phyloP scores from a whole-genome alignment of 768 basidiomycete species.

The Tricholoma bakamatsutake region DNA sequence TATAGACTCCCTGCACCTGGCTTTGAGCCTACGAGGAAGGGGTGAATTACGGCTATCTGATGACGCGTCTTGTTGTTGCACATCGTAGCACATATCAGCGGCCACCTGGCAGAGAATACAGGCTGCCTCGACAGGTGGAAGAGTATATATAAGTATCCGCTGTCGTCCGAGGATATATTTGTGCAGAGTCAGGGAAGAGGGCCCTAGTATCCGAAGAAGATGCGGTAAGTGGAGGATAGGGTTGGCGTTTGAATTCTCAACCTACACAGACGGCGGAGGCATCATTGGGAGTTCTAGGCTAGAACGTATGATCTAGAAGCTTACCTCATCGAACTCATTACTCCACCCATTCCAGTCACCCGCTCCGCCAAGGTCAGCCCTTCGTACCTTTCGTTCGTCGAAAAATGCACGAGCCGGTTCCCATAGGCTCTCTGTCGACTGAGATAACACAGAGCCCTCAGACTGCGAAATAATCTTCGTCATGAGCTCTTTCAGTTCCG shows the following conservation, averaged over 20 bases:
- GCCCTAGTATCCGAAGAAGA: slow-evolving; percentile 70
- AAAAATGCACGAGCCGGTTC: slow-evolving; percentile 59
- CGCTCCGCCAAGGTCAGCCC: slow-evolving; percentile 46
- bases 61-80: slow-evolving; percentile 24
- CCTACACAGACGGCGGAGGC: slow-evolving; percentile 11
- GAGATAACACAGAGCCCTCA: slow-evolving; percentile 35
- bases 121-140: slow-evolving; percentile 75
- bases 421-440: slow-evolving; percentile 55
- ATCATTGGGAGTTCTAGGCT: neutral
- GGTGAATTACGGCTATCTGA: slow-evolving; percentile 4
- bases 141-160: slow-evolving; percentile 74
- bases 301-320: slow-evolving; percentile 11
- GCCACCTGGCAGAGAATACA: slow-evolving; percentile 72
- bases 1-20: slow-evolving; percentile 46
- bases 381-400: slow-evolving; percentile 49
- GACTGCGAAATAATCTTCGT: slow-evolving; percentile 45
- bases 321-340: slow-evolving; percentile 54
- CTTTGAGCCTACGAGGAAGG: slow-evolving; percentile 19
- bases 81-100: slow-evolving; percentile 43
- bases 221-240: slow-evolving; percentile 73
- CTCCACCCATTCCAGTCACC: slow-evolving; percentile 68
- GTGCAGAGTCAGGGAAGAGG: slow-evolving; percentile 72
- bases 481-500: slow-evolving; percentile 56
- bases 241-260: slow-evolving; percentile 25
- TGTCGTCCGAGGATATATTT: slow-evolving; percentile 72